Base-by-base conservation (phyloP, 768 basidiomycete genomes). In the Myochromella boudieri region DNA sequence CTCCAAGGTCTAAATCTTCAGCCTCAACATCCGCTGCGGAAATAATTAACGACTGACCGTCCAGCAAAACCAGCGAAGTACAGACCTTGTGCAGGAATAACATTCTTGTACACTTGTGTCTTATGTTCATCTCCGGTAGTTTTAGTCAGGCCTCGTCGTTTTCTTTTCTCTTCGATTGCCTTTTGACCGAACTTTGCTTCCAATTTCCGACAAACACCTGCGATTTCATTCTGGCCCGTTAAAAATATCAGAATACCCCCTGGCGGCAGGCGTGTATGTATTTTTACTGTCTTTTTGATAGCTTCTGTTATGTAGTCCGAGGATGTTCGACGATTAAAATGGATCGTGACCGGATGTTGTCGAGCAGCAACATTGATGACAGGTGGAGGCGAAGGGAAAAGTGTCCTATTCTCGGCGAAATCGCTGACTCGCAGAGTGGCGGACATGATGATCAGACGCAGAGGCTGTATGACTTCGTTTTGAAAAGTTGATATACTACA, bases 361-460 rank as follows among this genome's bases (percentile, higher is more conserved):
- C 97, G 87, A 1, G 90, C 89, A 22, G 87, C 75, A 46, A 98
- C 86, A 54, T 81, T 87, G 64, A 98, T 87, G 37, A 97, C 80
- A 0, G 97, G 97, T n/a, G 97, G 97, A 2, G 91, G 81, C 1
- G 74, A 71, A 0, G 82, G 51, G 67, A 99, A 99, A 1, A 99
- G 72, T 0, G 81, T 79, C 47, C 67, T 79, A 65, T 98, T 98
- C 49, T 87, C 83, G 1, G 87, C 82, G 56, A 99, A 98, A 66
- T 98, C 97, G 51, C 82, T 82, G 38, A 97, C 85, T 20, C 94
- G 90, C 5, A 98, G 80, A 0, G 97, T 98, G 3, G 97, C 97
- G 11, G 97, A 99, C 97, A 99, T 99, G 67, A 99, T 97, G 50
- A 98, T 81, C 41, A 99, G 74, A 15, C 97, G 85, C 12, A 99